Conservation (phyloP, 2,329 filamentous ascomycete genomes). For the Fusarium pilosicola region DNA sequence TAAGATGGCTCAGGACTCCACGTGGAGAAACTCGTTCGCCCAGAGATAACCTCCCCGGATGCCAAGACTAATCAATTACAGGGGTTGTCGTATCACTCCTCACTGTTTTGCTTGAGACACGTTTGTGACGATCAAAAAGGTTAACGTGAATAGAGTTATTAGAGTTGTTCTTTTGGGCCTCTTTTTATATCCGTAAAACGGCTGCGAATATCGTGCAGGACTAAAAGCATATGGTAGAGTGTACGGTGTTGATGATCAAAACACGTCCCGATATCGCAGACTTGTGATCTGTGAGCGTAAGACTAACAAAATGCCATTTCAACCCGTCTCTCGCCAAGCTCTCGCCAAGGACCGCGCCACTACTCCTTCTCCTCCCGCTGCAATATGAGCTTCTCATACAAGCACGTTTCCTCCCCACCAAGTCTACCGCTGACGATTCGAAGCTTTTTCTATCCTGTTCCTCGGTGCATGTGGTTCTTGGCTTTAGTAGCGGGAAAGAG, state of each 20-base stretch:
- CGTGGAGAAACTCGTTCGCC: constrained; percentile 31
- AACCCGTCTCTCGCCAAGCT: constrained; percentile 2
- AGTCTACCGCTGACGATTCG: background rate
- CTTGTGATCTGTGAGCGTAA: too few relatives aligned
- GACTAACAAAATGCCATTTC: background rate
- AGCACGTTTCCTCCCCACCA: constrained; percentile 11
- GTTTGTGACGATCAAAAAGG: background rate
- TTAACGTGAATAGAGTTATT: background rate
- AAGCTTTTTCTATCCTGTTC: background rate
- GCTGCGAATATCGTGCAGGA: background rate
- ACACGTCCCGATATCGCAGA: too few relatives aligned
- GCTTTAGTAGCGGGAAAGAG: background rate
- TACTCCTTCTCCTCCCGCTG: background rate
- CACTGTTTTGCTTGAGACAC: background rate
- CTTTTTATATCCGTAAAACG: background rate
- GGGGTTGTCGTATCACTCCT: background rate
- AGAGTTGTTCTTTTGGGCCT: background rate
- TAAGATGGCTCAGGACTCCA: background rate
- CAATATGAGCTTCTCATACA: background rate
- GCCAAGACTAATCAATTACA: constrained; percentile 18
- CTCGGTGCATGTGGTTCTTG: background rate
- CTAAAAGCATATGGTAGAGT: background rate
- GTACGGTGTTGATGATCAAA: background rate
- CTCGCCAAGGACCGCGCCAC: constrained; percentile 28
- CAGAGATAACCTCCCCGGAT: constrained; percentile 14